Evolutionary conservation across 805 yeast genomes (phyloP), one percentile per base, ranked within the genome.

Genomic region (Schwanniomyces yamadae): DNA sequence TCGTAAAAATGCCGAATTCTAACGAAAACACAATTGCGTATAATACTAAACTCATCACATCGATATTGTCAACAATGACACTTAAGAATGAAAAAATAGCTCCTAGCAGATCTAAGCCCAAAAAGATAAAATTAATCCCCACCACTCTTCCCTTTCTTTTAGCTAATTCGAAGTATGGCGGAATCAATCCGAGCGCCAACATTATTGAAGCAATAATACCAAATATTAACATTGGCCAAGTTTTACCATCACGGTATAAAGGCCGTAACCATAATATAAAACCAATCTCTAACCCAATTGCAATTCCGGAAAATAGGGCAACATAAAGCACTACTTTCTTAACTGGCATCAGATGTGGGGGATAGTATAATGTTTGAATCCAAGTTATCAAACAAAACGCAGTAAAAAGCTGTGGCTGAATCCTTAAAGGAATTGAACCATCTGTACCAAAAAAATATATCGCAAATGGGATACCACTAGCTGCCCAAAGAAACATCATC

Each of bases 381-480:
- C 93, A 88, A 8, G 90, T 75, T 1, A 84, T 52, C 2, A 77
- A 54, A 46, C 93, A 80, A 41, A 89, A 78, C 12, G 75, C 52
- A 36, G 85, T 78, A 64, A 91, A 90, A 8, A 89, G 57, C 58
- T 84, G 89, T 0, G 98, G 97, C 61, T 91, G 98, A 20, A 91
- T 69, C 57, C 83, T 82, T 42, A 91, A 69, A 0, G 95, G 91
- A 2, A 87, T 71, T 34, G 82, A 81, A 0, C 90, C 80, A 40
- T 78, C 74, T 26, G 77, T 78, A 1, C 81, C 77, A 33, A 85
- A 65, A 50, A 90, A 89, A 57, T 87, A 91, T n/a, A 86, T 82
- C 9, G 83, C 80, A 56, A 90, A 88, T 4, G 96, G 96, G 1
- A 88, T 72, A 6, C 95, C 96, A 54, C 79, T 70, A 6, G 67